phyloP scores from a whole-genome alignment of 192 early-diverging fungal species.

The Gonapodya prolifera region DNA sequence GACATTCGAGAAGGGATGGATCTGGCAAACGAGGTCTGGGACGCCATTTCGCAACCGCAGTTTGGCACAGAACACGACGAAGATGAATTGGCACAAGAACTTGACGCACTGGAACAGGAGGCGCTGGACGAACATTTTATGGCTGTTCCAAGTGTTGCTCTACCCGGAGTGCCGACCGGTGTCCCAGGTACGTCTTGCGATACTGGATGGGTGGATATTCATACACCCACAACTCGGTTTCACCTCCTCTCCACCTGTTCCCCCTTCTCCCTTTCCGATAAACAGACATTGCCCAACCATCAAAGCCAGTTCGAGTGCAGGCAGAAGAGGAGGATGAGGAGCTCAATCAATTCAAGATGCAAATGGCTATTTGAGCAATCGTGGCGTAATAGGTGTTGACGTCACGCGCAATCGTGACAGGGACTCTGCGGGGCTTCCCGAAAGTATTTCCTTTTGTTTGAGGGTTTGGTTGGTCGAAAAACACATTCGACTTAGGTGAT shows the following conservation, averaged over 20 bases:
- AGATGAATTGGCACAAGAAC: conserved; percentile 78
- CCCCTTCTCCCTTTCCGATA: not conserved
- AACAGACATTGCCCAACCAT: conserved; percentile 35
- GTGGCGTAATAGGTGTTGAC: not conserved
- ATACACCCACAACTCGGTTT: not conserved
- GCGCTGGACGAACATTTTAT: conserved; percentile 76
- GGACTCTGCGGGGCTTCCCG: too few relatives aligned
- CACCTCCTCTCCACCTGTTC: too few relatives aligned
- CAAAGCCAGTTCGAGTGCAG: conserved; percentile 14
- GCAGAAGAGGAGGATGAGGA: conserved; percentile 57
- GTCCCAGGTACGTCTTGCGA: conserved; percentile 42
- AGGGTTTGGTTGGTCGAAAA: too few relatives aligned
- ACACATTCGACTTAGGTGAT: too few relatives aligned
- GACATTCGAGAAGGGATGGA: conserved; percentile 97
- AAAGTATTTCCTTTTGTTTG: too few relatives aligned
- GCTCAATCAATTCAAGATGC: conserved; percentile 56
- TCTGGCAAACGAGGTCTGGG: conserved; percentile 83
- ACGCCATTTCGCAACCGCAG: conserved; percentile 84
- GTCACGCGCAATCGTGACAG: too few relatives aligned
- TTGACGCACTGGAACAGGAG: conserved; percentile 89
- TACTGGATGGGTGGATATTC: not conserved
- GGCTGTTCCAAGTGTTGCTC: conserved; percentile 48
- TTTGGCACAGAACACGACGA: conserved; percentile 88
- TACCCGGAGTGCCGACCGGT: conserved; percentile 40
- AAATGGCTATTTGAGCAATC: conserved; percentile 59